A percentile compares a stretch with the other conserved stretches of the same genome.
Conservation (phyloP, 495 filamentous ascomycete species). For the Penicillium goetzii region DNA sequence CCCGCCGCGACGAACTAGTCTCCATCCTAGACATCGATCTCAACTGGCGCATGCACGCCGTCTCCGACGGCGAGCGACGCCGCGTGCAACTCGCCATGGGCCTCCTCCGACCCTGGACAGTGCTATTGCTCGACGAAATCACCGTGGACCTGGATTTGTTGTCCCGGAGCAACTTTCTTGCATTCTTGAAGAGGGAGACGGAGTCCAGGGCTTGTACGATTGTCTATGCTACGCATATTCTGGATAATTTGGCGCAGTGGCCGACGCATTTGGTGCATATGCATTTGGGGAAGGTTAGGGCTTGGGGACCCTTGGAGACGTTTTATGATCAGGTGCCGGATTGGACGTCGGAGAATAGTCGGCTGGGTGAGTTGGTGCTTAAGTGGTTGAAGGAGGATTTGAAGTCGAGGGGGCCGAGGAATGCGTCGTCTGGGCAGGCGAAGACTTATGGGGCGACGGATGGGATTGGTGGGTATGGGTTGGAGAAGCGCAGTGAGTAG, state of each 20-base stretch:
- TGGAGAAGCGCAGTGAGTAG: conserved; percentile 59
- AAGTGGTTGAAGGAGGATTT: conserved; percentile 86
- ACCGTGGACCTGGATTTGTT: conserved; percentile 95
- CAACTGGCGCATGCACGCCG: conserved; percentile 91
- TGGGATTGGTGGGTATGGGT: conserved; percentile 81
- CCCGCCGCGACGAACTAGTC: conserved; percentile 83
- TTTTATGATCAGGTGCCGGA: conserved; percentile 50
- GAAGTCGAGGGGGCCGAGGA: conserved; percentile 75
- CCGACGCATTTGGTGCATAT: conserved; percentile 95
- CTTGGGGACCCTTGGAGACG: conserved; percentile 72
- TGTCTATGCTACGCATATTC: conserved; percentile 96
- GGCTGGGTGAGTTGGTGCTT: conserved; percentile 82
- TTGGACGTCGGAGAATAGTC: conserved; percentile 63
- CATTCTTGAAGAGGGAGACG: conserved; percentile 85
- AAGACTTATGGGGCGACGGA: conserved; percentile 67
- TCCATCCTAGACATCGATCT: conserved; percentile 89
- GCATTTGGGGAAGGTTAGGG: conserved; percentile 82
- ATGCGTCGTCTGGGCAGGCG: conserved; percentile 62
- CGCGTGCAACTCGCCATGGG: conserved; percentile 97
- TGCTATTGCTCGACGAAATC: conserved; percentile 93
- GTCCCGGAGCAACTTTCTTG: conserved; percentile 80
- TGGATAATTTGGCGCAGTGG: conserved; percentile 92
- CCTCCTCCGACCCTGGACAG: conserved; percentile 86
- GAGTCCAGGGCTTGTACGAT: conserved; percentile 81
- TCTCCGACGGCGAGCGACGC: conserved; percentile 87